Evolutionary conservation across 1,139 yeast species (phyloP), one percentile per base, ranked within the genome.

Genomic region (Diutina scorzettiae): DNA sequence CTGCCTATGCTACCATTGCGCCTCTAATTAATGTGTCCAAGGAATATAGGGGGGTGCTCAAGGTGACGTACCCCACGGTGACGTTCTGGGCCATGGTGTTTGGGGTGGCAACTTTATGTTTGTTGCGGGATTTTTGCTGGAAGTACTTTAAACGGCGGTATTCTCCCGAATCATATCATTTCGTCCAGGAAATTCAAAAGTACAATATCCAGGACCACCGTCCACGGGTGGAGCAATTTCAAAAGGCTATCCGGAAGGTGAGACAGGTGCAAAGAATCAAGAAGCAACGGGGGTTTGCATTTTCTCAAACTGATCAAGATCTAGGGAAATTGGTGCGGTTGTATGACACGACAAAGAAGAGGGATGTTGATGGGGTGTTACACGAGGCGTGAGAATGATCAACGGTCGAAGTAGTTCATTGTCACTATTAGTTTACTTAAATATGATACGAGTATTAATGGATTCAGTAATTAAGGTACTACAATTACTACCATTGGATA

Each of bases 231-330:
- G 95, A 87, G 51, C 95, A 89, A 50, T 93, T 93, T 69, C 98
- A 93, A 59, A 87, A 84, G 61, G 96, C 98, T 5, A 91, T 93
- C 46, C 75, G 97, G 56, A 91, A 89, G 58, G 97, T 91, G 34
- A 81, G 99, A 60, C 98, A 93, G 60, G 97, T 93, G 30, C 96
- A 91, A 60, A 76, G 99, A 60, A 89, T 91, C 82, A 85, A 94
- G 57, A 93, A 91, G 56, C 98, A 91, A 64, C 81, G 98, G 62
- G 98, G 98, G 17, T 93, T 86, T 70, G 99, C 99, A 1, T 93
- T 91, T 55, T 87, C 97, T 3, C 98, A 91, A 61, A 91, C 85
- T 42, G 96, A 87, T 51, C 82, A 79, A 53, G 95, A 95, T 41
- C 97, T 91, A 61, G 95, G 86, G 49, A 79, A 81, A 56, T 77